phyloP scores from a whole-genome alignment of 2,329 filamentous ascomycete species.

The Capronia americana region DNA sequence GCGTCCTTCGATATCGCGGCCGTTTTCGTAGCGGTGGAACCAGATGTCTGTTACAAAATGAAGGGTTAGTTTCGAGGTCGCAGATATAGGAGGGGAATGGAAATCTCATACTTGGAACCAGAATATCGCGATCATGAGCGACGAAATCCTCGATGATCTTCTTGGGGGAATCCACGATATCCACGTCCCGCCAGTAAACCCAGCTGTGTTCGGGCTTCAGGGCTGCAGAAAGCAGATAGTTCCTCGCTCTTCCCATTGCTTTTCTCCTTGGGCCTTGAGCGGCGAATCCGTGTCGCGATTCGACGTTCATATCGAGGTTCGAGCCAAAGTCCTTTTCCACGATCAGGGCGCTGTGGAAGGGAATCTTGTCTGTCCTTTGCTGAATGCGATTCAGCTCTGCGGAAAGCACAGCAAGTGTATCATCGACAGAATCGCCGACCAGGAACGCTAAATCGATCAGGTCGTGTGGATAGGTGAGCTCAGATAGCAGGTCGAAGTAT shows the following conservation, averaged over 20 bases:
- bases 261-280: slow-evolving; percentile 90
- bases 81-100: slow-evolving; percentile 31
- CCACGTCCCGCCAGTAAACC: slow-evolving; percentile 98
- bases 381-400: slow-evolving; percentile 89
- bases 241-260: slow-evolving; percentile 86
- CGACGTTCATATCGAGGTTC: slow-evolving; percentile 75
- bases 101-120: slow-evolving; percentile 83
- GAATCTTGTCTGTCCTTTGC: slow-evolving; percentile 75
- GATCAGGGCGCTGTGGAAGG: slow-evolving; percentile 84
- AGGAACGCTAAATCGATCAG: slow-evolving; percentile 95
- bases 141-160: slow-evolving; percentile 94
- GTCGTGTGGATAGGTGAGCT: slow-evolving; percentile 91
- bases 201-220: slow-evolving; percentile 94
- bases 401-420: slow-evolving; percentile 85
- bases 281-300: slow-evolving; percentile 82
- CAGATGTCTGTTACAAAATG: slow-evolving; percentile 73
- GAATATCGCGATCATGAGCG: slow-evolving; percentile 87
- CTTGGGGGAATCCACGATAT: slow-evolving; percentile 88
- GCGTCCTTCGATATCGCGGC: slow-evolving; percentile 88
- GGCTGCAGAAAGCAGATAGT: slow-evolving; percentile 84
- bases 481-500: slow-evolving; percentile 90
- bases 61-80: slow-evolving; percentile 15
- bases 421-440: slow-evolving; percentile 88
- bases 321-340: slow-evolving; percentile 91
- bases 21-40: slow-evolving; percentile 88